phyloP scores from a whole-genome alignment of 805 yeast genomes.

The Pachysolen tannophilus region DNA sequence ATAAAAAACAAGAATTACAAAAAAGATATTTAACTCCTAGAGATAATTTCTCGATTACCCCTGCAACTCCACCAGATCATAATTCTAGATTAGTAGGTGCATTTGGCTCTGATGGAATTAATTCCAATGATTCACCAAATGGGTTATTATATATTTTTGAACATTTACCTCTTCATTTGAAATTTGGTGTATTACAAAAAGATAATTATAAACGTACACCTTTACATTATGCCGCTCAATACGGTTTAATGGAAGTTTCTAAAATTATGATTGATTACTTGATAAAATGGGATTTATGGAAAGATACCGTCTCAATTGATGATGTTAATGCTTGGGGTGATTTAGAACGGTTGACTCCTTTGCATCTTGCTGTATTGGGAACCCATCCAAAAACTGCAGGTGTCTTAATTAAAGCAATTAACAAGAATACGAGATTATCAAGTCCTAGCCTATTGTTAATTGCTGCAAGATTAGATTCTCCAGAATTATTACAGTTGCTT shows the following conservation, averaged over 20 bases:
- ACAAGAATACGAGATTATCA: slow-evolving; percentile 27
- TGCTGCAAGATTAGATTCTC: slow-evolving; percentile 61
- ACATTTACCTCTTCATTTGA: slow-evolving; percentile 44
- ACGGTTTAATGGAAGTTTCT: slow-evolving; percentile 65
- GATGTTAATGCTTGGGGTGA: slow-evolving; percentile 59
- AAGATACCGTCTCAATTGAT: slow-evolving; percentile 44
- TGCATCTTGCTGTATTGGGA: slow-evolving; percentile 77
- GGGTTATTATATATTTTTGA: slow-evolving; percentile 55
- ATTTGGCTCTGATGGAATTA: slow-evolving; percentile 56
- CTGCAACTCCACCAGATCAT: slow-evolving; percentile 48
- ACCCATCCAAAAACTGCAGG: slow-evolving; percentile 72
- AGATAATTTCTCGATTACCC: slow-evolving; percentile 19
- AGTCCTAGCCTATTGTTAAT: slow-evolving; percentile 54
- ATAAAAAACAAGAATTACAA: slow-evolving; percentile 20
- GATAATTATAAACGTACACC: slow-evolving; percentile 82
- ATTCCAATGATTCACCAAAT: slow-evolving; percentile 47
- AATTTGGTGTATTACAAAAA: slow-evolving; percentile 49
- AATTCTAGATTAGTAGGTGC: slow-evolving; percentile 41
- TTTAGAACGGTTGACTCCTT: slow-evolving; percentile 71
- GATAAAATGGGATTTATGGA: slow-evolving; percentile 52
- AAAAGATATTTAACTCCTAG: slow-evolving; percentile 9
- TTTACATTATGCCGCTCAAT: slow-evolving; percentile 82
- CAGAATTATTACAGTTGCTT: slow-evolving; percentile 45
- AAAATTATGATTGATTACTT: slow-evolving; percentile 47
- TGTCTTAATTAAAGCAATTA: slow-evolving; percentile 42